Evolutionary conservation across 1,139 yeast species (phyloP).

Genomic region (Sporopachydermia cereana): DNA sequence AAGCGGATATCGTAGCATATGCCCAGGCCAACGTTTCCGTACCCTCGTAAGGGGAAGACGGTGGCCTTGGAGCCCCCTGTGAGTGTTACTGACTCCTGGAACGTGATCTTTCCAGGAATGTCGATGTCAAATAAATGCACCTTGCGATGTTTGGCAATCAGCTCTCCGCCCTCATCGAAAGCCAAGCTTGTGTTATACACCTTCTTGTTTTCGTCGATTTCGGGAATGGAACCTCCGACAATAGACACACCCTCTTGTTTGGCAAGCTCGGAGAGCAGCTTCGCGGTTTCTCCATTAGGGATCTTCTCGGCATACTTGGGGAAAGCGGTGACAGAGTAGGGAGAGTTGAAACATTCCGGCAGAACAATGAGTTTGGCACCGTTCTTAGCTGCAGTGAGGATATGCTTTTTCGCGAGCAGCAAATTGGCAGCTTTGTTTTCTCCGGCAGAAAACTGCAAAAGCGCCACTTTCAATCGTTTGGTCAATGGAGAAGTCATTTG

Average conservation of each 20-base stretch:
- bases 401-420: constrained; percentile 39
- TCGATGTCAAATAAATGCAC: constrained; percentile 86
- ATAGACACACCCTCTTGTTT: constrained; percentile 46
- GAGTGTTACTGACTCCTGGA: constrained; percentile 68
- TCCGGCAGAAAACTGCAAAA: constrained; percentile 68
- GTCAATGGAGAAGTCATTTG: constrained; percentile 15
- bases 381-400: constrained; percentile 39
- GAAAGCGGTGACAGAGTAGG: constrained; percentile 81
- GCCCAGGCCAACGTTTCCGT: constrained; percentile 76
- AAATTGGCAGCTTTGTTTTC: constrained; percentile 56
- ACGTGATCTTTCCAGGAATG: constrained; percentile 79
- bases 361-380: constrained; percentile 45
- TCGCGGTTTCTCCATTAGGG: constrained; percentile 61
- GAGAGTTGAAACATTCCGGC: constrained; percentile 93
- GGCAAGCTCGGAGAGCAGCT: constrained; percentile 52
- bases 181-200: constrained; percentile 77
- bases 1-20: constrained; percentile 89
- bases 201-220: constrained; percentile 43
- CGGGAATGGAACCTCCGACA: constrained; percentile 91
- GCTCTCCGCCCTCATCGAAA: constrained; percentile 55
- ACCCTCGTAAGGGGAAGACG: constrained; percentile 53
- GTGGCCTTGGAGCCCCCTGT: constrained; percentile 76
- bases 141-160: constrained; percentile 80
- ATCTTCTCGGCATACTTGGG: constrained; percentile 69
- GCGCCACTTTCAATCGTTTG: constrained; percentile 46